phyloP scores from a whole-genome alignment of 2,329 filamentous ascomycete genomes.

The Metarhizium rileyi region DNA sequence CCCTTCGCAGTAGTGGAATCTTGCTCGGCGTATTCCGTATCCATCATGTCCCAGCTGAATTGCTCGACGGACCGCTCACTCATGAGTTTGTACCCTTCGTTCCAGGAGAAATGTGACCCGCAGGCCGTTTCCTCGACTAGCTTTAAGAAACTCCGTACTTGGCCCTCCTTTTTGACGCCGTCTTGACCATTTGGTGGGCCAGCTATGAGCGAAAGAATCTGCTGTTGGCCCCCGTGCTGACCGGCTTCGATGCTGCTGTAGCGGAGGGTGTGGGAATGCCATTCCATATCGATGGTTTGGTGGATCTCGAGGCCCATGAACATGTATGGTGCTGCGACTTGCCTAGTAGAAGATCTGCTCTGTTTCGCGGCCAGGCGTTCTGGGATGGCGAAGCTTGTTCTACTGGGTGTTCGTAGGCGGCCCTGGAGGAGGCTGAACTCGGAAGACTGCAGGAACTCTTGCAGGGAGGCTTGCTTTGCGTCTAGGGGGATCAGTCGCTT shows the following conservation, averaged over 20 bases:
- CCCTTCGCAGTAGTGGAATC: background rate
- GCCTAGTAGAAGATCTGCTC: background rate
- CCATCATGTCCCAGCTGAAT: slow-evolving; percentile 18
- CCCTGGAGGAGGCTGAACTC: slow-evolving; percentile 35
- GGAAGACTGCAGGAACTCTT: slow-evolving; percentile 33
- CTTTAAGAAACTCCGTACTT: slow-evolving; percentile 14
- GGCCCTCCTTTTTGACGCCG: background rate
- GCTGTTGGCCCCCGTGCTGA: slow-evolving; percentile 38
- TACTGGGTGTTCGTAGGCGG: slow-evolving; percentile 29
- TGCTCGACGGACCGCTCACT: slow-evolving; percentile 17
- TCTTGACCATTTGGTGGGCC: background rate
- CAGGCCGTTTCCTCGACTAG: slow-evolving; percentile 20
- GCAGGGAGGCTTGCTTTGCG: slow-evolving; percentile 26
- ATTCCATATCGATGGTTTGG: slow-evolving; percentile 32
- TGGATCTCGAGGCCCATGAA: slow-evolving; percentile 45
- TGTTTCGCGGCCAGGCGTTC: slow-evolving; percentile 3
- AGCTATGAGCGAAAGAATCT: slow-evolving; percentile 34
- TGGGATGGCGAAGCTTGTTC: slow-evolving; percentile 21
- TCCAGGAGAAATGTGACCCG: slow-evolving; percentile 25
- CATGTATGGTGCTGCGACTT: slow-evolving; percentile 18
- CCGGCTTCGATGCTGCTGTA: slow-evolving; percentile 45
- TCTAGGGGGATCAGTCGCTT: slow-evolving; percentile 29
- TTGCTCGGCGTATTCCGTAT: slow-evolving; percentile 6
- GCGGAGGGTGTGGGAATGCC: slow-evolving; percentile 33
- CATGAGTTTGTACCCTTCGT: slow-evolving; percentile 20